Base-by-base conservation (phyloP, 805 yeast genomes). In the Kurtzmaniella cleridarum region DNA sequence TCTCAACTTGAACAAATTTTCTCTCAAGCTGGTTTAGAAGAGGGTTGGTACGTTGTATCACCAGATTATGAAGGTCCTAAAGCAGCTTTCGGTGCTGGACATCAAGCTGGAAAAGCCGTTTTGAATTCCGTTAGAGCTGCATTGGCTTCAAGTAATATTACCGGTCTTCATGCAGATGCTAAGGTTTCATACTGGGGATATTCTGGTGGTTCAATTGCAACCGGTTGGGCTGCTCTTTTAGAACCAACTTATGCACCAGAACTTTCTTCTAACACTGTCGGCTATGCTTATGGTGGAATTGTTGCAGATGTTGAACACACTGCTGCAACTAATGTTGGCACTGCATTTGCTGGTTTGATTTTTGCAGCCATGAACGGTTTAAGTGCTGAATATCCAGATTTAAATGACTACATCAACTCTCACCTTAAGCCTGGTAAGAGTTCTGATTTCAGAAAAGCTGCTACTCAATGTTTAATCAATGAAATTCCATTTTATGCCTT, bases 131-230 rank as follows among this genome's bases (percentile, higher is more conserved):
- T 66, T 13, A 42, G 62, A 34, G 71, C 60, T 3, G 47, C 51
- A 2, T 47, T 64, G 28, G 29, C 38, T 1, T 35, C 48, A 17
- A 28, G 23, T 2, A 42, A 46, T 28, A 16, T 42, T 3, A 55
- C 61, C 7, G 58, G 59, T 3, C 28, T 56, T 13, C 27, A 42
- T 2, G 9, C 43, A 2, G 45, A 48, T 40, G 59, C 59, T 9
- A 43, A 47, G 14, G 48, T 54, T 1, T 46, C 48, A 5, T 13
- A 64, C 27, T 62, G 62, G 62, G 71, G 71, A 0, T 66, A 59
- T 38, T 60, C 67, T 5, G 71, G 71, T n/a, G 71, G 69, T 10
- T 51, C 65, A 1, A 42, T 63, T 27, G 65, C 69, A 11, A 38
- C 62, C 12, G 56, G 60, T 5, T 66, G 71, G 71, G 67, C 66